Evolutionary conservation across 495 filamentous ascomycete species (phyloP).

Genomic region (Trichocladium antarcticum): DNA sequence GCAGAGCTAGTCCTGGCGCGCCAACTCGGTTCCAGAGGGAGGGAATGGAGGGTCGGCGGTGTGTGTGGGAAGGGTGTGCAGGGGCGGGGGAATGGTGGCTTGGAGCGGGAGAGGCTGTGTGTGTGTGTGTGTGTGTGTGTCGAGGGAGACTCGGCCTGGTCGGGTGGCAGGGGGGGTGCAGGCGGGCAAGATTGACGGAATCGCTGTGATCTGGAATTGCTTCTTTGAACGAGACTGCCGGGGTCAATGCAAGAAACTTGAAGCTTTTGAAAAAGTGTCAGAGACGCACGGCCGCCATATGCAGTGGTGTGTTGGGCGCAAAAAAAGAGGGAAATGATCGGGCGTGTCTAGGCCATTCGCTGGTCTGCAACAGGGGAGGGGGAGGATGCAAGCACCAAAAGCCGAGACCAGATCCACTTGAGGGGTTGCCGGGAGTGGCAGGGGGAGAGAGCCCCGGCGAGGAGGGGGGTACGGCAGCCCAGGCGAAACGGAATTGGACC

Average conservation of each 20-base stretch:
- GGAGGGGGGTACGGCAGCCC: conserved; percentile 12
- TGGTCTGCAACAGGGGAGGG: conserved; percentile 16
- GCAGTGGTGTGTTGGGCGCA: conserved; percentile 9
- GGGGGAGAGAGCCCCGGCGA: neutral
- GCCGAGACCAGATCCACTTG: conserved; percentile 19
- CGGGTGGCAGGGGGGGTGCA: neutral
- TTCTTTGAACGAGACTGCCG: neutral
- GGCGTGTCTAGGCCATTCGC: conserved; percentile 7
- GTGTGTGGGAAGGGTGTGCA: conserved; percentile 2
- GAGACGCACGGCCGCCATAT: conserved; percentile 5
- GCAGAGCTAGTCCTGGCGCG: neutral
- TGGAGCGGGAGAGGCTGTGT: neutral
- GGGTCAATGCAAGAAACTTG: neutral
- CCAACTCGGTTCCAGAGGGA: conserved; percentile 4
- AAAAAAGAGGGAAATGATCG: conserved; percentile 4
- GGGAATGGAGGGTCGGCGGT: conserved; percentile 12
- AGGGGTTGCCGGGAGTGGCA: conserved; percentile 10
- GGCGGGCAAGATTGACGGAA: neutral
- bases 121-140: too few relatives aligned
- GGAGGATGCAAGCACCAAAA: conserved; percentile 11
- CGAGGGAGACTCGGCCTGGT: neutral
- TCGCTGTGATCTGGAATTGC: neutral
- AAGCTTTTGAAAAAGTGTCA: neutral
- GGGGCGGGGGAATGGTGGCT: conserved; percentile 1
- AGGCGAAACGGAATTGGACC: conserved; percentile 7